phyloP scores from a whole-genome alignment of 2,329 filamentous ascomycete genomes.

The Xylaria digitata region DNA sequence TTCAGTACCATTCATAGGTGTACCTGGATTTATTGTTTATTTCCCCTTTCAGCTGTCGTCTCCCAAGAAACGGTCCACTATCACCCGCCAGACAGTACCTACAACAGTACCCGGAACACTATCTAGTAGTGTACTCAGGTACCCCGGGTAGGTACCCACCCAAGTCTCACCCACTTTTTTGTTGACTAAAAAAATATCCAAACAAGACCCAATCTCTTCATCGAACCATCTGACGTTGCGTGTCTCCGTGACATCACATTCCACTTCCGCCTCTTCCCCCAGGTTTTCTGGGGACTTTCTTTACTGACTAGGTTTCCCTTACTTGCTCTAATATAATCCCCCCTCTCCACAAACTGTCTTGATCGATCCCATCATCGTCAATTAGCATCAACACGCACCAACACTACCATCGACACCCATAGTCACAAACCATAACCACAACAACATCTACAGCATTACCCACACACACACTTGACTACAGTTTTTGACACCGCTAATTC shows the following conservation, averaged over 20 bases:
- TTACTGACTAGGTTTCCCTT: too few relatives aligned
- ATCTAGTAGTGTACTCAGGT: too few relatives aligned
- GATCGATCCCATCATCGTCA: constrained; percentile 16
- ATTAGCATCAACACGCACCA: too few relatives aligned
- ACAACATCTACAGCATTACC: constrained; percentile 19
- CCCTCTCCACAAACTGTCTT: constrained; percentile 9
- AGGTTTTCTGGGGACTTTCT: constrained; percentile 5
- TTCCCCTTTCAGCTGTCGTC: constrained; percentile 25
- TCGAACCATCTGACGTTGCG: constrained; percentile 24
- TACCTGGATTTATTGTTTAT: constrained; percentile 28
- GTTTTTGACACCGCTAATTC: constrained; percentile 22
- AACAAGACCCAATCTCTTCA: neutral
- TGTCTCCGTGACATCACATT: constrained; percentile 43
- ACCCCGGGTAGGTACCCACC: too few relatives aligned
- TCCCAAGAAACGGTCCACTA: constrained; percentile 33
- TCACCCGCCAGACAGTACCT: too few relatives aligned
- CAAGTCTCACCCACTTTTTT: constrained; percentile 19
- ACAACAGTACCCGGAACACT: too few relatives aligned
- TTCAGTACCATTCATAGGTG: too few relatives aligned
- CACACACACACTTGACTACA: too few relatives aligned
- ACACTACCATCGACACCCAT: too few relatives aligned
- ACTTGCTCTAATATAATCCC: constrained; percentile 7
- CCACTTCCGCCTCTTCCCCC: constrained; percentile 12
- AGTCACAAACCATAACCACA: neutral
- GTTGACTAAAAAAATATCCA: constrained; percentile 32